These are phyloP conservation scores for Cystofilobasidium capitatum DNA, from an alignment of 768 basidiomycete species.

Conservation along the genomic window DNA sequence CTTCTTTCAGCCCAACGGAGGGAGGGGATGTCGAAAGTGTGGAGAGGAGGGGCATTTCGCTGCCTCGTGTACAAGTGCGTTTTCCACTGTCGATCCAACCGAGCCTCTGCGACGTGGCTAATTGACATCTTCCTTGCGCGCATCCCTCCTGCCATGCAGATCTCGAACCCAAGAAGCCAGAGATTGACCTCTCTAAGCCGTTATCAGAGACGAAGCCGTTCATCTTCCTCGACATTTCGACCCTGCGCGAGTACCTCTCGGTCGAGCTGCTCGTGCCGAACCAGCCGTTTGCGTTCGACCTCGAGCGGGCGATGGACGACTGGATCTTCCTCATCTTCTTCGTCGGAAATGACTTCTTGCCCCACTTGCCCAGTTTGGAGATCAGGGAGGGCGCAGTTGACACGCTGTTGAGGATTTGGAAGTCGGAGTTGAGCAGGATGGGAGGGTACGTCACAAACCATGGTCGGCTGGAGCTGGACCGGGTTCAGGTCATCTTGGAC, in stretches of 20 bases:
- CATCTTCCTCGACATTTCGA: conserved; percentile 96
- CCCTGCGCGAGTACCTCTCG: conserved; percentile 94
- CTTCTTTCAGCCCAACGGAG: conserved; percentile 59
- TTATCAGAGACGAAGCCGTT: conserved; percentile 74
- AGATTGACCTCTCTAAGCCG: conserved; percentile 37
- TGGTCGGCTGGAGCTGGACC: conserved; percentile 70
- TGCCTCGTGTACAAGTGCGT: conserved; percentile 72
- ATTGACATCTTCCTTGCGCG: neutral
- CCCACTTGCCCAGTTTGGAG: conserved; percentile 94
- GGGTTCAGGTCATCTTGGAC: conserved; percentile 90
- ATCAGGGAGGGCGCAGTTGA: conserved; percentile 99
- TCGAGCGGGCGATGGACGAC: conserved; percentile 97
- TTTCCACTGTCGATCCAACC: no score
- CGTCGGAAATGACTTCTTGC: conserved; percentile 98
- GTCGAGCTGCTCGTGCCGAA: conserved; percentile 80
- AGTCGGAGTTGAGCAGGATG: conserved; percentile 83
- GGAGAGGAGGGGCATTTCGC: conserved; percentile 92
- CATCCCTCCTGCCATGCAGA: neutral
- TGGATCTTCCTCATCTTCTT: conserved; percentile 99
- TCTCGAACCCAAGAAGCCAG: conserved; percentile 4
- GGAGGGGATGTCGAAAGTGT: conserved; percentile 73
- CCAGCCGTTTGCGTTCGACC: conserved; percentile 71
- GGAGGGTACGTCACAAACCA: conserved; percentile 94
- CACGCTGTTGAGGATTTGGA: conserved; percentile 92
- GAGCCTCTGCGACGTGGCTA: no score